A percentile compares a stretch with the other conserved stretches of the same genome.
phyloP scores from a whole-genome alignment of 2,329 filamentous ascomycete species.

The Magnaporthales sp. region DNA sequence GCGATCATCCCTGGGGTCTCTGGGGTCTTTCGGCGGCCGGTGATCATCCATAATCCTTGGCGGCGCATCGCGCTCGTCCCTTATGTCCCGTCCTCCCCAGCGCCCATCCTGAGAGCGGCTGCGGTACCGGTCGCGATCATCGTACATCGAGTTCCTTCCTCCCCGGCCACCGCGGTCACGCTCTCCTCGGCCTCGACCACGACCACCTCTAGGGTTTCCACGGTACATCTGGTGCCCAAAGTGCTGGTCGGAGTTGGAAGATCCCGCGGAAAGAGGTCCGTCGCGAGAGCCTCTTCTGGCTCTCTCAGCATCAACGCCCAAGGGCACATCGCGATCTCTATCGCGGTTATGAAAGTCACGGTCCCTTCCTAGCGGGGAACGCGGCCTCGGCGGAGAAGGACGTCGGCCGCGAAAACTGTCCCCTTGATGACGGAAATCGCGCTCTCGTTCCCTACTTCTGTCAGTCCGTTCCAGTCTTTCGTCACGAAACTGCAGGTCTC shows the following conservation, averaged over 20 bases:
- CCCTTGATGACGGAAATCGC: conserved; percentile 41
- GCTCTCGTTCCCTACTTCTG: conserved; percentile 48
- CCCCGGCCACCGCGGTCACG: conserved; percentile 37
- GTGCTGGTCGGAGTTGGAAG: conserved; percentile 58
- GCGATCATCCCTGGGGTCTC: conserved; percentile 39
- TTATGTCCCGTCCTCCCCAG: conserved; percentile 32
- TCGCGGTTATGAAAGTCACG: conserved; percentile 15
- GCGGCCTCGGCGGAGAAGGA: conserved; percentile 50
- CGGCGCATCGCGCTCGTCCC: conserved; percentile 25
- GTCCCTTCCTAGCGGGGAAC: conserved; percentile 55
- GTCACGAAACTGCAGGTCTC: conserved; percentile 42
- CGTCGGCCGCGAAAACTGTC: conserved; percentile 49
- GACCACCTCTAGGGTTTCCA: conserved; percentile 46
- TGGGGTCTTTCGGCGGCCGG: conserved; percentile 28
- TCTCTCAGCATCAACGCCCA: conserved; percentile 58
- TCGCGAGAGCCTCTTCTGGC: conserved; percentile 63
- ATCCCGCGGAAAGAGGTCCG: conserved; percentile 63
- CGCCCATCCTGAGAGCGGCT: conserved; percentile 59
- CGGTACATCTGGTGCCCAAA: conserved; percentile 46
- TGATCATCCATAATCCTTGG: neutral
- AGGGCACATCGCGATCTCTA: conserved; percentile 36
- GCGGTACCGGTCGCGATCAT: conserved; percentile 55
- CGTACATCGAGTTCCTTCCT: conserved; percentile 38
- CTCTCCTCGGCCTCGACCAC: conserved; percentile 47
- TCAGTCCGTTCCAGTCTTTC: conserved; percentile 53